A percentile compares a stretch with the other conserved stretches of the same genome.
These are phyloP conservation scores for Hypocreales sp. DNA, from an alignment of 2,329 filamentous ascomycete species.

Conservation along the genomic window DNA sequence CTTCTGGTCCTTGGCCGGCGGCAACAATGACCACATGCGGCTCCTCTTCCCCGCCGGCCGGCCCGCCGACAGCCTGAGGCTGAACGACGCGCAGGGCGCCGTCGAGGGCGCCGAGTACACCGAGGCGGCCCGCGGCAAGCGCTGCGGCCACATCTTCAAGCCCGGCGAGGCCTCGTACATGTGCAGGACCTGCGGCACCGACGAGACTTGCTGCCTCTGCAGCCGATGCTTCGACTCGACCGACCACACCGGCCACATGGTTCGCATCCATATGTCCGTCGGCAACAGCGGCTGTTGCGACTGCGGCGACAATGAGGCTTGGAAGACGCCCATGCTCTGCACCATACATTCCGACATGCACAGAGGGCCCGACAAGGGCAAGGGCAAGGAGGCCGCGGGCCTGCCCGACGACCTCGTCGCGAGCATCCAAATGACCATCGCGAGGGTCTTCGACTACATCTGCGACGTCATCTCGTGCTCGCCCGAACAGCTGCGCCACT, in stretches of 20 bases:
- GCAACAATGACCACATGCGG: slow-evolving; percentile 56
- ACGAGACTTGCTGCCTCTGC: slow-evolving; percentile 92
- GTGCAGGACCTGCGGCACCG: slow-evolving; percentile 85
- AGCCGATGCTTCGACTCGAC: slow-evolving; percentile 90
- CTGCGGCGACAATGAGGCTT: slow-evolving; percentile 90
- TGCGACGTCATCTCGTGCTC: slow-evolving; percentile 97
- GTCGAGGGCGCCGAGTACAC: slow-evolving; percentile 91
- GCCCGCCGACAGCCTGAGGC: slow-evolving; percentile 51
- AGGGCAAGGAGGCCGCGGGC: slow-evolving; percentile 40
- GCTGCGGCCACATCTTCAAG: slow-evolving; percentile 96
- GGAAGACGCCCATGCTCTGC: slow-evolving; percentile 76
- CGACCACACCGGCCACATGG: slow-evolving; percentile 85
- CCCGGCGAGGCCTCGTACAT: slow-evolving; percentile 84
- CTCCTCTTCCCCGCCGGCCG: slow-evolving; percentile 71
- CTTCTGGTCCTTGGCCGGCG: slow-evolving; percentile 73
- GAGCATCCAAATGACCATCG: slow-evolving; percentile 73
- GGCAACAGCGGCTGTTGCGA: slow-evolving; percentile 96
- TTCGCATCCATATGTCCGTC: slow-evolving; percentile 72
- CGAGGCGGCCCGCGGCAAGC: slow-evolving; percentile 76
- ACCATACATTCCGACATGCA: slow-evolving; percentile 67
- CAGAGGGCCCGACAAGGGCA: slow-evolving; percentile 37
- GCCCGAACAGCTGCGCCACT: slow-evolving; percentile 78
- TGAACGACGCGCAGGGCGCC: slow-evolving; percentile 81
- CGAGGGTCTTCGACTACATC: slow-evolving; percentile 78
- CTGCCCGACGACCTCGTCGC: slow-evolving; percentile 63